A percentile compares a stretch with the other conserved stretches of the same genome.
Conservation (phyloP, 352 stramenopile genomes). For the Phytopythium aichiense region DNA sequence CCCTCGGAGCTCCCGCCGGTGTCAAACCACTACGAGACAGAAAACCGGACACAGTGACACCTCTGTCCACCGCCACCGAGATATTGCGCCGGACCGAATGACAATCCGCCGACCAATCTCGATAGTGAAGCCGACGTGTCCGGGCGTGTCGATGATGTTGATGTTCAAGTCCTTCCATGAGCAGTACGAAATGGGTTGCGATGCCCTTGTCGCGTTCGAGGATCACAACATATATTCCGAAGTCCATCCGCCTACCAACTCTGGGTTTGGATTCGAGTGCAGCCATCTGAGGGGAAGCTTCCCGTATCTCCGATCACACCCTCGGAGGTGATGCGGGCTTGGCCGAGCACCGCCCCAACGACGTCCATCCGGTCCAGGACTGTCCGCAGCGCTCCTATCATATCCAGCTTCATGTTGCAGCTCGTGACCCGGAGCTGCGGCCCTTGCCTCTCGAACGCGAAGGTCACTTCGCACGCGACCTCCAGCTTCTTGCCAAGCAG, state of each 20-base stretch:
- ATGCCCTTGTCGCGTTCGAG: constrained; percentile 99
- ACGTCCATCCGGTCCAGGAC: constrained; percentile 7
- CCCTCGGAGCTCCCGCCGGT: too few relatives aligned
- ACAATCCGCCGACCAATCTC: constrained; percentile 50
- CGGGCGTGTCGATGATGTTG: constrained; percentile 99
- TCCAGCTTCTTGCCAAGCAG: constrained; percentile 10
- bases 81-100: too few relatives aligned
- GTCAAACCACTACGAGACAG: too few relatives aligned
- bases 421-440: background rate
- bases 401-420: constrained; percentile 9
- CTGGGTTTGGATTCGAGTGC: too few relatives aligned
- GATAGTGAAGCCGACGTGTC: constrained; percentile 99
- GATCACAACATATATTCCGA: too few relatives aligned
- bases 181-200: constrained; percentile 98
- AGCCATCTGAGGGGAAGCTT: background rate
- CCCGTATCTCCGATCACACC: background rate
- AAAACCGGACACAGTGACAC: too few relatives aligned
- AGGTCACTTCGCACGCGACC: background rate
- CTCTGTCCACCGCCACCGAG: too few relatives aligned
- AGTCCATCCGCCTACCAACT: too few relatives aligned
- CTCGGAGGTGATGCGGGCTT: constrained; percentile 7
- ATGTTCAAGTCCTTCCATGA: constrained; percentile 95
- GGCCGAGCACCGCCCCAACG: constrained; percentile 7
- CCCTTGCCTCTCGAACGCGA: constrained; percentile 1
- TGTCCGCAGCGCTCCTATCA: constrained; percentile 4